These are phyloP conservation scores for Penicillium verrucosum DNA, from an alignment of 2,329 filamentous ascomycete genomes.

Conservation along the genomic window DNA sequence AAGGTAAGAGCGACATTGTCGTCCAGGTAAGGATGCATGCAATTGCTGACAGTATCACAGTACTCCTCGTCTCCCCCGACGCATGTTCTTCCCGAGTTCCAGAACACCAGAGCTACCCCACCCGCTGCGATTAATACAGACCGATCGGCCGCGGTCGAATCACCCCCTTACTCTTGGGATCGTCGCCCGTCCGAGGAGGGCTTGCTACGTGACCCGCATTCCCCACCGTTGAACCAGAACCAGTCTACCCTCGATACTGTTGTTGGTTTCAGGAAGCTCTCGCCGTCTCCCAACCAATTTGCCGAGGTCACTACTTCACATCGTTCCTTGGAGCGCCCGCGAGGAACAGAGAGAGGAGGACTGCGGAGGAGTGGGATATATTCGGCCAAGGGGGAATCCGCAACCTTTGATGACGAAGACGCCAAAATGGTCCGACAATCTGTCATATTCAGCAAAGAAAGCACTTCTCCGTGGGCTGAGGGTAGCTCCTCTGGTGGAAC, in stretches of 20 bases:
- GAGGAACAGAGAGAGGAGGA: constrained; percentile 20
- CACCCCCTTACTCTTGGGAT: constrained; percentile 52
- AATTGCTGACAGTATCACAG: constrained; percentile 23
- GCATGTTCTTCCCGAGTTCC: constrained; percentile 16
- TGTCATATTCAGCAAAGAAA: constrained; percentile 28
- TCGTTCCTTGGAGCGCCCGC: constrained; percentile 31
- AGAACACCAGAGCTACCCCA: constrained; percentile 26
- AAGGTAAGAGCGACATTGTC: constrained; percentile 19
- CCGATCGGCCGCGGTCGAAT: constrained; percentile 43
- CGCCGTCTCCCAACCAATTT: constrained; percentile 24
- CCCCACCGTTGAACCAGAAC: constrained; percentile 13
- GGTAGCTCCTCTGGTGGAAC: constrained; percentile 24
- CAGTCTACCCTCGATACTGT: constrained; percentile 15
- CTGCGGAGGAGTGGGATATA: constrained; percentile 34
- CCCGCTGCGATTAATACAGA: constrained; percentile 47
- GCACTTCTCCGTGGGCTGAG: constrained; percentile 23
- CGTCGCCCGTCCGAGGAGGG: constrained; percentile 52
- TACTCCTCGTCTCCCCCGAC: constrained; percentile 23
- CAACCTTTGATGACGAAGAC: constrained; percentile 39
- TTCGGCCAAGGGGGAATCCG: constrained; percentile 25
- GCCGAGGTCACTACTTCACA: constrained; percentile 31
- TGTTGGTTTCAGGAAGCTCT: constrained; percentile 15
- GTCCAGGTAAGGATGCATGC: constrained; percentile 5
- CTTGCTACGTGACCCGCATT: constrained; percentile 42
- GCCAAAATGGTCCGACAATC: constrained; percentile 38